A percentile compares a stretch with the other conserved stretches of the same genome.
These are phyloP conservation scores for Beauveria australis DNA, from an alignment of 2,329 filamentous ascomycete species.

Conservation along the genomic window DNA sequence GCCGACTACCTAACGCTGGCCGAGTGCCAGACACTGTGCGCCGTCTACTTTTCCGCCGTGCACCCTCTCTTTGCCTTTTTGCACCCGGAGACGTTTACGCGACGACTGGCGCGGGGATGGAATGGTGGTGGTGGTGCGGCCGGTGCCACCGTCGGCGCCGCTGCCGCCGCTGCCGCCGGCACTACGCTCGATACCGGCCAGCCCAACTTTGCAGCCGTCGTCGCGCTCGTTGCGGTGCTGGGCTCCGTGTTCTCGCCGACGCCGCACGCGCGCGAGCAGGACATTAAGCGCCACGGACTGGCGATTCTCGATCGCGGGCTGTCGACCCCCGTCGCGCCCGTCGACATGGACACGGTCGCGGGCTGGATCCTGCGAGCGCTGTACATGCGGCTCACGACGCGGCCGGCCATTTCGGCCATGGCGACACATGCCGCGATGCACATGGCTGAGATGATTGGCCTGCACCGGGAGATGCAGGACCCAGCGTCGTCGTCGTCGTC, in stretches of 20 bases:
- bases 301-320: conserved; percentile 9
- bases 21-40: conserved; percentile 10
- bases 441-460: conserved; percentile 13
- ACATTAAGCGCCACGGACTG: conserved; percentile 10
- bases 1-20: neutral
- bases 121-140: too few relatives aligned
- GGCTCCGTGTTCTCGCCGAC: conserved; percentile 13
- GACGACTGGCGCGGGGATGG: conserved; percentile 1
- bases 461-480: conserved; percentile 11
- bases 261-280: conserved; percentile 10
- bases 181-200: neutral
- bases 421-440: conserved; percentile 14
- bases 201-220: conserved; percentile 12
- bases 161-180: neutral
- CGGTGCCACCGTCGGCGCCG: neutral
- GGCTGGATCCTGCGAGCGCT: conserved; percentile 15
- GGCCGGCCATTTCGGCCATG: conserved; percentile 13
- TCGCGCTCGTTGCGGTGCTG: conserved; percentile 11
- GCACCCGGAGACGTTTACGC: neutral
- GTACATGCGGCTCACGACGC: conserved; percentile 14
- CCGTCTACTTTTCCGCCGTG: conserved; percentile 12
- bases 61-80: conserved; percentile 12
- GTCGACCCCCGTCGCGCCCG: conserved; percentile 3
- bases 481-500: too few relatives aligned
- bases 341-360: conserved; percentile 14